These are phyloP conservation scores for Dinochytrium kinnereticum DNA, from an alignment of 371 early-diverging fungal genomes.

Conservation along the genomic window DNA sequence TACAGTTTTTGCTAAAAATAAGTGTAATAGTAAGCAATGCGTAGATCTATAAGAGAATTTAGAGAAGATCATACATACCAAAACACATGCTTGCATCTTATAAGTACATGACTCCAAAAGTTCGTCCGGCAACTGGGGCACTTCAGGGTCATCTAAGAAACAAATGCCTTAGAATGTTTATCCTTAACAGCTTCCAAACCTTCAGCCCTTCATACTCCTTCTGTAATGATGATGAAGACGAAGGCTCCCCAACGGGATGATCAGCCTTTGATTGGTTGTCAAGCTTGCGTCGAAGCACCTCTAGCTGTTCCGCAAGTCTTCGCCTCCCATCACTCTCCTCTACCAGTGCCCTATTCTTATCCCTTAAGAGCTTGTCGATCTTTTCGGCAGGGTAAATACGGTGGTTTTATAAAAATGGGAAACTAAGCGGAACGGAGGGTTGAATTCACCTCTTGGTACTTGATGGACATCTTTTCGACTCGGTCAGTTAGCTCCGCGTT, in stretches of 20 bases:
- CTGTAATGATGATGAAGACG: slow-evolving; percentile 33
- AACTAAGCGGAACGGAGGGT: no score
- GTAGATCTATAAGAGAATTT: not conserved
- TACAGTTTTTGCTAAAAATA: slow-evolving; percentile 80
- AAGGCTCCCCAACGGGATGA: slow-evolving; percentile 28
- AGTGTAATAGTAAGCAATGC: not conserved
- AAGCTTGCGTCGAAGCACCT: slow-evolving; percentile 62
- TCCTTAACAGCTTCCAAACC: no score
- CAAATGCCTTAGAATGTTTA: no score
- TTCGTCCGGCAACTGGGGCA: slow-evolving; percentile 85
- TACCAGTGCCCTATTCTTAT: slow-evolving; percentile 62
- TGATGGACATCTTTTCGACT: slow-evolving; percentile 37
- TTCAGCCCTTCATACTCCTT: slow-evolving; percentile 51
- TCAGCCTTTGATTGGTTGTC: slow-evolving; percentile 43
- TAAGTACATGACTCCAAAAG: slow-evolving; percentile 84
- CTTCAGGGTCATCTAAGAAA: slow-evolving; percentile 64
- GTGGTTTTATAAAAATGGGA: no score
- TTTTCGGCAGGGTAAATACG: no score
- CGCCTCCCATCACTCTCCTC: slow-evolving; percentile 60
- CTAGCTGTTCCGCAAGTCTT: slow-evolving; percentile 61
- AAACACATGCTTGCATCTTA: slow-evolving; percentile 96
- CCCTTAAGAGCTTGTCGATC: slow-evolving; percentile 51
- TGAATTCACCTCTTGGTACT: slow-evolving; percentile 55
- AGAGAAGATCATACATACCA: slow-evolving; percentile 47
- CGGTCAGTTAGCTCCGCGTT: slow-evolving; percentile 53